phyloP scores from a whole-genome alignment of 208 protist genomes.

The Trypanosoma cruzi region DNA sequence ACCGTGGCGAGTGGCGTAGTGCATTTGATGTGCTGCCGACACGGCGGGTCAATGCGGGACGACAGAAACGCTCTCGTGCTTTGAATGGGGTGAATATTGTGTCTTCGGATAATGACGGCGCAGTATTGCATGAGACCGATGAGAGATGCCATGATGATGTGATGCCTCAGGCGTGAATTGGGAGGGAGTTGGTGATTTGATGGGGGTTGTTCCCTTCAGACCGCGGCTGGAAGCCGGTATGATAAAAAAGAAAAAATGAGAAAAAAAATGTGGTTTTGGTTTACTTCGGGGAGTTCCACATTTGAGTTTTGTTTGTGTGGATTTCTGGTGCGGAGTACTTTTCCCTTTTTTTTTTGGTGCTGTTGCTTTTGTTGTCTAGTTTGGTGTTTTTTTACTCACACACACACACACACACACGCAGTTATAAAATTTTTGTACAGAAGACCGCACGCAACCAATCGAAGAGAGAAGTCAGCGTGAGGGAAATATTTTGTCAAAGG shows the following conservation, averaged over 20 bases:
- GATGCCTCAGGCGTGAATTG: neutral
- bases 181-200: neutral
- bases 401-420: neutral
- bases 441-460: neutral
- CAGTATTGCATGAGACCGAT: neutral
- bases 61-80: slow-evolving; percentile 28
- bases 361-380: neutral
- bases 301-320: neutral
- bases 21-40: slow-evolving; percentile 81
- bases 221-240: neutral
- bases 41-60: slow-evolving; percentile 47
- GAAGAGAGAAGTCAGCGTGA: neutral
- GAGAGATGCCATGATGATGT: slow-evolving; percentile 1
- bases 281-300: too few species aligned
- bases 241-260: neutral
- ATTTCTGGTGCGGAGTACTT: neutral
- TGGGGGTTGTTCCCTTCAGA: neutral
- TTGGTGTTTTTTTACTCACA: neutral
- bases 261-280: neutral
- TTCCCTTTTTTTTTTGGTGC: neutral
- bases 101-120: neutral
- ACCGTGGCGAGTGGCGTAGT: slow-evolving; percentile 48
- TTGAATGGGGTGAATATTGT: neutral
- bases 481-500: neutral
- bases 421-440: neutral